Evolutionary conservation across 2,329 filamentous ascomycete species (phyloP).

Genomic region (Gyromitra esculenta): DNA sequence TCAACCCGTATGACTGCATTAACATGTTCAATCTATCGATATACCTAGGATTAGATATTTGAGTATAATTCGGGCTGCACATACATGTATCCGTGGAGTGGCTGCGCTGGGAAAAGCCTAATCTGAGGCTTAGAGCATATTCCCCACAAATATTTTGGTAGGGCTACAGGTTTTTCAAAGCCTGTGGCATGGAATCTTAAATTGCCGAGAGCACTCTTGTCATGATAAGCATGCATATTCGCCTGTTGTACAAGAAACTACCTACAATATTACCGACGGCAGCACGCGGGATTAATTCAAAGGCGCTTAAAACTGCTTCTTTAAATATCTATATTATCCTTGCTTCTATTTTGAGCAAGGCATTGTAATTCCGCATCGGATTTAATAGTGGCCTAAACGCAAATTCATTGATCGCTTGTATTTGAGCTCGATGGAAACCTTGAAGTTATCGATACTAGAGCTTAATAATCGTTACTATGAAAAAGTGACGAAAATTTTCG

Average conservation of each 20-base stretch:
- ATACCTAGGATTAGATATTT: neutral
- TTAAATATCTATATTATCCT: neutral
- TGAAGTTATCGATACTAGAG: neutral
- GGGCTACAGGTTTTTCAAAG: neutral
- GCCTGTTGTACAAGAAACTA: neutral
- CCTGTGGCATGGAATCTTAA: neutral
- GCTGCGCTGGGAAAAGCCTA: neutral
- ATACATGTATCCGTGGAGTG: neutral
- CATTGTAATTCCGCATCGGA: neutral
- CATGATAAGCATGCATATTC: neutral
- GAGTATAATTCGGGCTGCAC: neutral
- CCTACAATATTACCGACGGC: neutral
- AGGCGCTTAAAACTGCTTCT: slow-evolving; percentile 9
- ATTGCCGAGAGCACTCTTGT: neutral
- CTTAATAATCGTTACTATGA: neutral
- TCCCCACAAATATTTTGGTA: neutral
- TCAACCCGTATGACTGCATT: neutral
- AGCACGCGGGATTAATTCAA: neutral
- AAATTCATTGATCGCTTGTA: neutral
- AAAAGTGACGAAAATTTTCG: neutral
- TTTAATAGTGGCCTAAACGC: neutral
- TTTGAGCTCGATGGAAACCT: neutral
- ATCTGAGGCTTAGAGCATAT: neutral
- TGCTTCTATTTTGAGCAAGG: neutral
- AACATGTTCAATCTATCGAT: neutral